A percentile compares a stretch with the other conserved stretches of the same genome.
Evolutionary conservation across 148 eudicot genomes (phyloP).

Genomic region (Drosera capensis): DNA sequence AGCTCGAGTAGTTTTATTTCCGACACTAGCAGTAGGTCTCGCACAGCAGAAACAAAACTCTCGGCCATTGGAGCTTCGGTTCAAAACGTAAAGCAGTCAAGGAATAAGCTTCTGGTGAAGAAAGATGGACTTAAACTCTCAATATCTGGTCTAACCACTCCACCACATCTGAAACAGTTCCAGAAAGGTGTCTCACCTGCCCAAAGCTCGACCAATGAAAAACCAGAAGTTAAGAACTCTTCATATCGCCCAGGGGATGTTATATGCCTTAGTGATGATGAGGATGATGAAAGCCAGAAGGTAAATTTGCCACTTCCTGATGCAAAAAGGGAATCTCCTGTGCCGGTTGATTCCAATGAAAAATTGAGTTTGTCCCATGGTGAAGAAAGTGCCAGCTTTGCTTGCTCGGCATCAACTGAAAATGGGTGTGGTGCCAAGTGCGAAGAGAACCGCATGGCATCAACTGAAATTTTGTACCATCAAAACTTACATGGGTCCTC

Average conservation of each 20-base stretch:
- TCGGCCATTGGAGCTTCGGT: slow-evolving; percentile 20
- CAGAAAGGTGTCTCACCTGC: slow-evolving; percentile 6
- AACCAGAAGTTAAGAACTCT: slow-evolving; percentile 18
- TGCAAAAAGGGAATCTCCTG: slow-evolving; percentile 9
- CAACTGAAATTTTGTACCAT: slow-evolving; percentile 17
- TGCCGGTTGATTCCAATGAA: no score
- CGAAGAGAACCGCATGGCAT: slow-evolving; percentile 17
- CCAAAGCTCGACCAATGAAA: slow-evolving; percentile 11
- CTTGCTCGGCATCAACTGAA: slow-evolving; percentile 18
- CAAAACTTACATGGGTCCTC: slow-evolving; percentile 16
- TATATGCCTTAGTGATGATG: slow-evolving; percentile 89
- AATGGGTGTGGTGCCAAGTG: slow-evolving; percentile 17
- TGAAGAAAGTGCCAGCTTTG: slow-evolving; percentile 16
- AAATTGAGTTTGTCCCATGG: slow-evolving; percentile 15
- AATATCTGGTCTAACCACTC: slow-evolving; percentile 4
- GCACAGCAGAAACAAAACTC: slow-evolving; percentile 11
- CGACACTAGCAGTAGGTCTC: slow-evolving; percentile 11
- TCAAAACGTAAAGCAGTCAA: no score
- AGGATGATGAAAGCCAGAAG: slow-evolving; percentile 52
- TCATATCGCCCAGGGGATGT: slow-evolving; percentile 28
- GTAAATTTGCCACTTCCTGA: slow-evolving; percentile 11
- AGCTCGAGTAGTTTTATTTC: slow-evolving; percentile 15
- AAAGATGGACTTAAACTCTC: slow-evolving; percentile 15
- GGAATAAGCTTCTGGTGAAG: slow-evolving; percentile 11
- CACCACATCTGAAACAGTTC: slow-evolving; percentile 11